Conservation (phyloP, 2,329 filamentous ascomycete genomes). For the Chaetomiaceae sp. region DNA sequence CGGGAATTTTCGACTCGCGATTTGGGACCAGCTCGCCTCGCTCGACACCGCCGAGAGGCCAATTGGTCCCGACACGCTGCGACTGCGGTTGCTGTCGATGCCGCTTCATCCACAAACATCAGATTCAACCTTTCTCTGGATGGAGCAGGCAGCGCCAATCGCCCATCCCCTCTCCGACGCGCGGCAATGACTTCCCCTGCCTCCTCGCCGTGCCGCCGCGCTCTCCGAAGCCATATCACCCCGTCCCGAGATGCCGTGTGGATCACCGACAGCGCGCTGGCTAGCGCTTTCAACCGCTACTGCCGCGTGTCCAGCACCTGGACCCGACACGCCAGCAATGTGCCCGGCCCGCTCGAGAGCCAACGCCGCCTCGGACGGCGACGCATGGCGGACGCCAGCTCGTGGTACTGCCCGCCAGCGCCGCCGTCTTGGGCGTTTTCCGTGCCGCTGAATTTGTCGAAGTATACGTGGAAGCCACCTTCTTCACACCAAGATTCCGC, state of each 20-base stretch:
- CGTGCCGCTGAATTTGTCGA: slow-evolving; percentile 37
- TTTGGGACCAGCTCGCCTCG: background rate
- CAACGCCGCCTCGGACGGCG: slow-evolving; percentile 48
- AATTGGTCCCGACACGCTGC: slow-evolving; percentile 5
- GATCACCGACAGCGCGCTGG: slow-evolving; percentile 53
- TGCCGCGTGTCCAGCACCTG: slow-evolving; percentile 29
- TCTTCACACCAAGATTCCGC: slow-evolving; percentile 22
- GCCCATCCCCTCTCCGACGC: slow-evolving; percentile 4
- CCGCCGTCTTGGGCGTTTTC: slow-evolving; percentile 43
- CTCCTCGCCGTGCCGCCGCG: slow-evolving; percentile 44
- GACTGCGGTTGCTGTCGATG: background rate
- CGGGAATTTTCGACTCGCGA: too few species aligned
- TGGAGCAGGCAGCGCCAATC: slow-evolving; percentile 12
- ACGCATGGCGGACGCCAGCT: slow-evolving; percentile 45
- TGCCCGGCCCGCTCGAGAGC: slow-evolving; percentile 50
- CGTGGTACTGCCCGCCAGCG: slow-evolving; percentile 34
- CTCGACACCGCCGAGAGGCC: slow-evolving; percentile 6
- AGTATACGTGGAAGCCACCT: slow-evolving; percentile 50
- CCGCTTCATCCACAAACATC: slow-evolving; percentile 1
- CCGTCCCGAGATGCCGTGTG: slow-evolving; percentile 44
- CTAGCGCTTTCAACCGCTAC: slow-evolving; percentile 43
- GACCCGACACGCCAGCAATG: slow-evolving; percentile 33
- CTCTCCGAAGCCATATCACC: slow-evolving; percentile 37
- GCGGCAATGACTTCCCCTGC: slow-evolving; percentile 41
- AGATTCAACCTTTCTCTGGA: background rate